Conservation (phyloP, 2,329 filamentous ascomycete species). For the Penicillium concentricum region DNA sequence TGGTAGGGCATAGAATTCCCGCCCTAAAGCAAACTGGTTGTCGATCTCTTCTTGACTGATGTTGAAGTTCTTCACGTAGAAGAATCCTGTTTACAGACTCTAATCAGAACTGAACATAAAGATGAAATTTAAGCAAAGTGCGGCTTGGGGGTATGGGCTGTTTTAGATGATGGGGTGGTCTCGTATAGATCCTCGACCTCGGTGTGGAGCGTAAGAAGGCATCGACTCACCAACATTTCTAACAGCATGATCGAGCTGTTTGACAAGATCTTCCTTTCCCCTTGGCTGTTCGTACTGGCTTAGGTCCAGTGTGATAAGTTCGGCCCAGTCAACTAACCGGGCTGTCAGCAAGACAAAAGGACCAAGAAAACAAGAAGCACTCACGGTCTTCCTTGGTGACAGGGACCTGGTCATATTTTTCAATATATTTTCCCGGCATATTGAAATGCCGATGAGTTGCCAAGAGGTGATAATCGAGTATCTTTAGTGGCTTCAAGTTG, state of each 20-base stretch:
- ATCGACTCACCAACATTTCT: constrained; percentile 40
- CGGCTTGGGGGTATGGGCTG: not conserved
- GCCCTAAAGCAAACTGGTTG: constrained; percentile 60
- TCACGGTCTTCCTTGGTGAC: constrained; percentile 46
- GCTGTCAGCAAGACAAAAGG: constrained; percentile 14
- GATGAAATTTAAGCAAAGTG: not conserved
- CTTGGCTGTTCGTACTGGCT: constrained; percentile 54
- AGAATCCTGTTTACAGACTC: constrained; percentile 51
- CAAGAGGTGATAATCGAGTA: not conserved
- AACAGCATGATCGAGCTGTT: constrained; percentile 57
- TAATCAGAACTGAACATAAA: not conserved
- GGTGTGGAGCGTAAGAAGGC: too few relatives aligned
- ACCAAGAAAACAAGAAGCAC: not conserved
- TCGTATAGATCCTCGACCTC: not conserved
- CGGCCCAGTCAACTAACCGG: constrained; percentile 49
- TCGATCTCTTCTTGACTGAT: constrained; percentile 61
- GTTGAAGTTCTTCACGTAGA: constrained; percentile 64
- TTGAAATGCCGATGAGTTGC: not conserved
- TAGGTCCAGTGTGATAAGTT: constrained; percentile 59
- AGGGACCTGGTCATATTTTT: constrained; percentile 47
- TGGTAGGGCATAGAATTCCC: constrained; percentile 57
- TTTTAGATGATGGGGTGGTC: too few relatives aligned
- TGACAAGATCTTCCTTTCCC: constrained; percentile 55
- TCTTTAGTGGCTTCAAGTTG: not conserved
- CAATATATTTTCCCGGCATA: constrained; percentile 33